Evolutionary conservation across 75 land plant genomes (phyloP).

Genomic region (Chamaecyparis obtusa): DNA sequence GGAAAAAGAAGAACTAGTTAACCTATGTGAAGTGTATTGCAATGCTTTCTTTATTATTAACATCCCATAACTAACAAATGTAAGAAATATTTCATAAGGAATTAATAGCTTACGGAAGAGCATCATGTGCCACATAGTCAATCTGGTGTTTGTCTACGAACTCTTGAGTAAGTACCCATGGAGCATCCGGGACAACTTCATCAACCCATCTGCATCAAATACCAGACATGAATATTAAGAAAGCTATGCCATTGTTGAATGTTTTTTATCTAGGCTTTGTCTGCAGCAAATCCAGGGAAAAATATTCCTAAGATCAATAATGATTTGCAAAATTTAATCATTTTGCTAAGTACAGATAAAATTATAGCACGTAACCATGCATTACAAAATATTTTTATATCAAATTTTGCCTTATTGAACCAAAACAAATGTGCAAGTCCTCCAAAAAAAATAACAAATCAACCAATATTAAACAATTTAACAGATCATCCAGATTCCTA

Average conservation of each 20-base stretch:
- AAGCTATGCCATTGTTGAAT: not conserved
- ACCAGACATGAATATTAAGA: conserved; percentile 5
- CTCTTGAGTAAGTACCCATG: conserved; percentile 76
- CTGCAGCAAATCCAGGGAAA: not conserved
- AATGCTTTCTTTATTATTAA: not conserved
- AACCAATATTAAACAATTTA: not conserved
- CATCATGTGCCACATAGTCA: conserved; percentile 86
- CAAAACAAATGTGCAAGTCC: not conserved
- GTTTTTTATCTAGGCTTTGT: not conserved
- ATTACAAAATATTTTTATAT: not conserved
- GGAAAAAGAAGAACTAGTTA: not conserved
- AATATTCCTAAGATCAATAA: not conserved
- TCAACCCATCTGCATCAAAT: conserved; percentile 74
- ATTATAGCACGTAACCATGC: not conserved
- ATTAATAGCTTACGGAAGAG: conserved; percentile 71
- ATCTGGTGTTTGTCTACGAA: conserved; percentile 79
- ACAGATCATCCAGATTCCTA: not conserved
- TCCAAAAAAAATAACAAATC: not conserved
- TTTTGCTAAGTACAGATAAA: not conserved
- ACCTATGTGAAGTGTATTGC: too few species aligned
- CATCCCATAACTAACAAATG: not conserved
- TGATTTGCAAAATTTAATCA: not conserved
- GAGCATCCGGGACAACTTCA: conserved; percentile 86
- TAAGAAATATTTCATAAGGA: not conserved
- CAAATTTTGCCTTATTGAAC: not conserved